phyloP scores from a whole-genome alignment of 768 basidiomycete species.

The Vishniacozyma victoriae region DNA sequence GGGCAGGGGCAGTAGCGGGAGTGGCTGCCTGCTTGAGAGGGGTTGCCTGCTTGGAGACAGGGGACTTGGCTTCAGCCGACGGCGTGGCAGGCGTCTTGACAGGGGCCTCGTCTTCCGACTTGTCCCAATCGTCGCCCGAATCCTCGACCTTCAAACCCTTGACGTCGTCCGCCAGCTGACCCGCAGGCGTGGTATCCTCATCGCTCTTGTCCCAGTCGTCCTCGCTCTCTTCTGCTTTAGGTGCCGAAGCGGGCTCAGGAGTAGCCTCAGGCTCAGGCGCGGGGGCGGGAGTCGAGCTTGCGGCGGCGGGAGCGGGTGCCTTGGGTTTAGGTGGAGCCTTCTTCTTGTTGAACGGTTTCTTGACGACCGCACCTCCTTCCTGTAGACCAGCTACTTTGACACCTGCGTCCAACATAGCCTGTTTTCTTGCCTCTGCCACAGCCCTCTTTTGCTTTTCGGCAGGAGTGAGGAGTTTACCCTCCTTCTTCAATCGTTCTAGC shows the following conservation, averaged over 20 bases:
- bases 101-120: conserved; percentile 40
- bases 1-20: conserved; percentile 11
- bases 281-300: conserved; percentile 26
- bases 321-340: conserved; percentile 50
- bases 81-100: conserved; percentile 15
- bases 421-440: conserved; percentile 77
- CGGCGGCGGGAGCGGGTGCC: conserved; percentile 28
- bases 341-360: conserved; percentile 72
- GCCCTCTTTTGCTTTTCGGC: conserved; percentile 93
- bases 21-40: conserved; percentile 37
- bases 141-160: conserved; percentile 43
- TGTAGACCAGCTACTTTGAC: conserved; percentile 86
- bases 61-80: conserved; percentile 15
- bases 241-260: conserved; percentile 2
- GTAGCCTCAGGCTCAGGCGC: conserved; percentile 24
- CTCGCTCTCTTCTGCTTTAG: conserved; percentile 43
- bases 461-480: conserved; percentile 90
- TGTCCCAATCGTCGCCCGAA: conserved; percentile 47
- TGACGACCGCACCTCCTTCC: conserved; percentile 46
- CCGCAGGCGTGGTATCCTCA: conserved; percentile 42
- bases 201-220: conserved; percentile 52
- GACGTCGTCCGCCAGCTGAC: conserved; percentile 38
- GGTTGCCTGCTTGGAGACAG: conserved; percentile 12
- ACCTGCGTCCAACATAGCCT: conserved; percentile 81
- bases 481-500: conserved; percentile 67